Evolutionary conservation across 2,329 filamentous ascomycete genomes (phyloP).

Genomic region (Zasmidium cellare): DNA sequence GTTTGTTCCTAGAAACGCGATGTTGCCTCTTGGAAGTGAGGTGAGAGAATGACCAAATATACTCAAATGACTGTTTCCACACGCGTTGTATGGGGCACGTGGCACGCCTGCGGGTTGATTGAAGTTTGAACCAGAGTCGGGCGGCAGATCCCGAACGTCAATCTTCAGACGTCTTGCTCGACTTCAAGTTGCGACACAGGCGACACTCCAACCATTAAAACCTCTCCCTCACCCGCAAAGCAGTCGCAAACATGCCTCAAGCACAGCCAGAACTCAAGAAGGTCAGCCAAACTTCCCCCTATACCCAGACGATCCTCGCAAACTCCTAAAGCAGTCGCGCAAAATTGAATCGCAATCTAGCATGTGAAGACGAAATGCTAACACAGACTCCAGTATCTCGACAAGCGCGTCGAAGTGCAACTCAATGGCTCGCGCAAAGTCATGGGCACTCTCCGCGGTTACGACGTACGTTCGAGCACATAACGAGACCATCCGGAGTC

Average conservation of each 20-base stretch:
- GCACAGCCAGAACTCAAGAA: conserved; percentile 99
- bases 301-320: background rate
- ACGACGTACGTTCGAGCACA: conserved; percentile 66
- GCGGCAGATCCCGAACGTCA: background rate
- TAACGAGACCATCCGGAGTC: background rate
- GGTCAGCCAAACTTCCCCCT: conserved; percentile 53
- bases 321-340: background rate
- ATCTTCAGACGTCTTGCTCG: background rate
- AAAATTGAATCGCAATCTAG: background rate
- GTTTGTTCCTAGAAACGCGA: too few relatives aligned
- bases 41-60: too few relatives aligned
- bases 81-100: background rate
- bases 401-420: conserved; percentile 97
- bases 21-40: too few relatives aligned
- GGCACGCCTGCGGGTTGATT: background rate
- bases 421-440: conserved; percentile 97
- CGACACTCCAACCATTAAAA: background rate
- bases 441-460: conserved; percentile 88
- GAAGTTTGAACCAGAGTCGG: background rate
- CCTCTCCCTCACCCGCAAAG: conserved; percentile 1
- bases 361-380: background rate
- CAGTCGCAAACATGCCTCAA: conserved; percentile 73
- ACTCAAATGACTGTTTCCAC: too few relatives aligned
- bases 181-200: background rate
- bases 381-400: conserved; percentile 73